Evolutionary conservation across 345 rosid genomes (phyloP), one percentile per base, ranked within the genome.

Genomic region (Mallotus nudiflorus): DNA sequence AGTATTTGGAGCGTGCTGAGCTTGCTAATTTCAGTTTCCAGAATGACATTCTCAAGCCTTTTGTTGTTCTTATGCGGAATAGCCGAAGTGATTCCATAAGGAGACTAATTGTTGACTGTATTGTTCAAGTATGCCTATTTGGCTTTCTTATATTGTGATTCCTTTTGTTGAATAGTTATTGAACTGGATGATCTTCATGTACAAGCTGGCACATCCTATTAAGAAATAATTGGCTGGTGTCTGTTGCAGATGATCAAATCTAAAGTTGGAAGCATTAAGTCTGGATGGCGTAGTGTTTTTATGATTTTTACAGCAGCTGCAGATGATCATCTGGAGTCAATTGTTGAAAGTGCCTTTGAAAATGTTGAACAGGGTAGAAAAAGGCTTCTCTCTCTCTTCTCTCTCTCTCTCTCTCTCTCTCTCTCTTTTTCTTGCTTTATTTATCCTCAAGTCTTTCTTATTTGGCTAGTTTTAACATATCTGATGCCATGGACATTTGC

Each of bases 261-360:
- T 39, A 92, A 92, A 82, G 96, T 88, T 74, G 96, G 92, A 75
- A 88, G 85, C 83, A 92, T 92, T 73, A 92, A 90, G 79, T 92
- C 97, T 54, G 97, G 97, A 55, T 92, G 97, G 97, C 95, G 68
- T 73, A 92, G 97, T 72, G 96, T 90, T 70, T 92, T 92, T 80
- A 90, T 92, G 97, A 82, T 92, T 76, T 92, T 92, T 73, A 89
- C 96, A 9, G 96, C 97, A 22, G 87, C 97, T 49, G 97, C 97
- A 76, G 97, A 90, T 61, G 94, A 92, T 77, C 91, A 88, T 61
- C 59, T 84, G 76, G 96, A 92, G 81, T 80, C 91, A 19, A 92
- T 92, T 74, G 96, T 90, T 83, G 97, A 92, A 74, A 88, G 86
- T 76, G 89, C 97, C 67, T 91, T 91, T 78, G 97, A 91, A 82